Base-by-base conservation (phyloP, 2,329 filamentous ascomycete species). In the Ascochyta fabae region DNA sequence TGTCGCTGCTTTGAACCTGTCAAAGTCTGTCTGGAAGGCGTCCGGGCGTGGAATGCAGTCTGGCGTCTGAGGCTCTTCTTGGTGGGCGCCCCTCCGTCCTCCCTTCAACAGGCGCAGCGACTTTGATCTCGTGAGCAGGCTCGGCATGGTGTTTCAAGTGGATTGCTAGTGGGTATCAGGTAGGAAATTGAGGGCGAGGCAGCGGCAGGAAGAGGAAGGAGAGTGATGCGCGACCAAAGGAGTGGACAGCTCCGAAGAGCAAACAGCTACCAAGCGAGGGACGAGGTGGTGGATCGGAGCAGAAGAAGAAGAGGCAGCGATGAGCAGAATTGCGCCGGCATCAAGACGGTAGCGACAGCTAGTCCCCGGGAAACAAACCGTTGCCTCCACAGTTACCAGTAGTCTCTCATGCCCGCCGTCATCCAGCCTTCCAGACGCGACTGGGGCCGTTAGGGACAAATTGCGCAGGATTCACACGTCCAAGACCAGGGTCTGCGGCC, bases 191-290 rank as follows among this genome's bases (percentile, higher is more conserved):
- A 50, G 49, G 60, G 60, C 49, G 55, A 65, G 66, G 55, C 60
- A 68, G 57, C 47, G 64, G 61, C 53, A 42, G 56, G 48, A 61
- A 65, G 45, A 61, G 48, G 39, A 50, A 56, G 45, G 63, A 60
- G 52, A 59, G 50, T 44, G 33, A 51, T 48, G 50, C 57, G 43
- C 54, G 27, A 34, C 56, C 48, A 65, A 77, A 77, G 69, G 75
- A 77, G 66, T 70, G 75, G 75, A 77, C 74, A 67, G 75, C 74
- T 71, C 68, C 59, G 59, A 60, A 69, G 73, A 75, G 68, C 73
- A 71, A 74, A 67, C 56, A 48, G 53, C 45, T 57, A 59, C 53
- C 59, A 54, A 62, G 48, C 26, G 43, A 55, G 57, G 62, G 59
- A 54, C 51, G 61, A 63, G 55, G 52, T 57, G 44, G 64, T 53